Conservation (phyloP, 2,329 filamentous ascomycete genomes). For the Neodidymelliopsis sp. region DNA sequence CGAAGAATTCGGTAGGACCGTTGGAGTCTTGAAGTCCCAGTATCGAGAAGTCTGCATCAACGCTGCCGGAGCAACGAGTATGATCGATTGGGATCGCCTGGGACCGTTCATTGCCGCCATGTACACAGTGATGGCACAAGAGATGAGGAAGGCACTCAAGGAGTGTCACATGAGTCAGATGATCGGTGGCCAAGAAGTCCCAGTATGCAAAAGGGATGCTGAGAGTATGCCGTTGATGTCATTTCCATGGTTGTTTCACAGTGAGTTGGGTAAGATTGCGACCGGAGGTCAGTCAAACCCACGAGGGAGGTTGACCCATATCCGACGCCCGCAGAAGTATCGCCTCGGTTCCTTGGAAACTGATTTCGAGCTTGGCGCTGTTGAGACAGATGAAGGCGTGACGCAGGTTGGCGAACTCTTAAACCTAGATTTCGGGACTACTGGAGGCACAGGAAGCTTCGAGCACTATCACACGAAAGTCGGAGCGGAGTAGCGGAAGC, state of each 20-base stretch:
- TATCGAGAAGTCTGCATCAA: conserved; percentile 73
- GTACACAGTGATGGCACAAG: conserved; percentile 81
- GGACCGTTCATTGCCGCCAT: conserved; percentile 83
- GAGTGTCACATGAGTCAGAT: conserved; percentile 55
- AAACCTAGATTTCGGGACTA: conserved; percentile 34
- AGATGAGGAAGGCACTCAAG: conserved; percentile 67
- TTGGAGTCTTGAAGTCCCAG: conserved; percentile 69
- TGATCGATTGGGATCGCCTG: conserved; percentile 56
- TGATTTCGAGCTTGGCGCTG: conserved; percentile 12
- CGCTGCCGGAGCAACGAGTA: conserved; percentile 59
- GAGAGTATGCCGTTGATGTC: conserved; percentile 82
- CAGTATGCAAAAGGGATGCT: conserved; percentile 49
- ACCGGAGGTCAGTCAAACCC: conserved; percentile 40
- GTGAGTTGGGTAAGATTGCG: conserved; percentile 74
- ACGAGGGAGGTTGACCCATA: no score
- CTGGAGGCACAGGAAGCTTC: no score
- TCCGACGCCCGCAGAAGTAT: not conserved
- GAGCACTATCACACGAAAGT: no score
- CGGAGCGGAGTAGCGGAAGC: no score
- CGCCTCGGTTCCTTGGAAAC: not conserved
- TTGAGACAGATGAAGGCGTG: conserved; percentile 45
- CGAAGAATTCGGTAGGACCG: conserved; percentile 78
- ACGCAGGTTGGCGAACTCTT: conserved; percentile 48
- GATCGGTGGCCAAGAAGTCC: conserved; percentile 50
- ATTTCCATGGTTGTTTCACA: conserved; percentile 90